Conservation (phyloP, 352 stramenopile species). For the Phytophthora hybrid region DNA sequence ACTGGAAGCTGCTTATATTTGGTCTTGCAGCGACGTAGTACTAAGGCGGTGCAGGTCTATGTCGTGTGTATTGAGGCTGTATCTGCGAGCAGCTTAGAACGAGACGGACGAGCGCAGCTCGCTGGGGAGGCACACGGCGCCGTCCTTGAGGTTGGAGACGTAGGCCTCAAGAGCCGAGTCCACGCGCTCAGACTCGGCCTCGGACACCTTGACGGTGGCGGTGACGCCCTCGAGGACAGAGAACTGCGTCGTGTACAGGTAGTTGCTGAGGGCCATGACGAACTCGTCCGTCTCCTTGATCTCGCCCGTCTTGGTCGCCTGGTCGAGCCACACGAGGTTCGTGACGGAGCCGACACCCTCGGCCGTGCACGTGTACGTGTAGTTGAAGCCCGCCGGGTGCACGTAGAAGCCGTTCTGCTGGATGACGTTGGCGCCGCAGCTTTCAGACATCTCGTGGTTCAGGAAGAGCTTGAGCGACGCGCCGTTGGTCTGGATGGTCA, state of each 20-base stretch:
- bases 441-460: slow-evolving; percentile 54
- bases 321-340: slow-evolving; percentile 63
- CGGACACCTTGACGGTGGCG: slow-evolving; percentile 50
- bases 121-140: slow-evolving; percentile 27
- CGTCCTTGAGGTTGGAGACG: slow-evolving; percentile 34
- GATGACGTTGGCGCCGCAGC: slow-evolving; percentile 55
- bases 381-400: slow-evolving; percentile 74
- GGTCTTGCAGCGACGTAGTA: slow-evolving; percentile 4
- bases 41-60: slow-evolving; percentile 18
- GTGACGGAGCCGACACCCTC: slow-evolving; percentile 44
- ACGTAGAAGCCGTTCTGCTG: slow-evolving; percentile 73
- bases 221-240: slow-evolving; percentile 41
- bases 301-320: slow-evolving; percentile 55
- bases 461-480: slow-evolving; percentile 71
- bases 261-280: slow-evolving; percentile 66
- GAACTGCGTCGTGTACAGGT: slow-evolving; percentile 67
- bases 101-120: slow-evolving; percentile 39
- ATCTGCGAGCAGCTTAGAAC: slow-evolving; percentile 26
- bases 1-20: slow-evolving; percentile 21
- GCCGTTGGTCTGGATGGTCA: slow-evolving; percentile 67
- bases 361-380: slow-evolving; percentile 67
- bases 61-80: slow-evolving; percentile 26
- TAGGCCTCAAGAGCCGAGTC: slow-evolving; percentile 59
- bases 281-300: slow-evolving; percentile 68
- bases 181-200: slow-evolving; percentile 58